These are phyloP conservation scores for Linnemannia exigua DNA, from an alignment of 192 early-diverging fungal genomes.

Conservation along the genomic window DNA sequence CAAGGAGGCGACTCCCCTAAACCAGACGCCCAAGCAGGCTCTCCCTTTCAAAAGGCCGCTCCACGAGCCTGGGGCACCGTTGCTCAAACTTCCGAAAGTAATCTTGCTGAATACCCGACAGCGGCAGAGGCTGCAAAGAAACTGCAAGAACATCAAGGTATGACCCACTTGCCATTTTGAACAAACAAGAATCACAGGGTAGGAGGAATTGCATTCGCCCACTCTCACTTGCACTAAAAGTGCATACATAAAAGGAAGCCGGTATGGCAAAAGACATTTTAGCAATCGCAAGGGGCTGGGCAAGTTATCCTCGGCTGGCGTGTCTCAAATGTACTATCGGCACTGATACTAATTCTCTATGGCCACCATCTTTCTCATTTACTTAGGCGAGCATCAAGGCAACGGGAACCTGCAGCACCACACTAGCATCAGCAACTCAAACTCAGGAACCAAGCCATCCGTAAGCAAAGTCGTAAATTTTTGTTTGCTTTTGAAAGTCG, in stretches of 20 bases:
- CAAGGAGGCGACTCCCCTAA: conserved; percentile 37
- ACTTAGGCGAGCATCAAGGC: not conserved
- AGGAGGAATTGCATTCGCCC: not conserved
- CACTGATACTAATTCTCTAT: not conserved
- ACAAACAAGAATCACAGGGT: not conserved
- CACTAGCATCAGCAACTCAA: not conserved
- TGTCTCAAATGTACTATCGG: not conserved
- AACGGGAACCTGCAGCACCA: not conserved
- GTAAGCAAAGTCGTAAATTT: not conserved
- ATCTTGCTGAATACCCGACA: conserved; percentile 47
- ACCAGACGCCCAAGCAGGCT: conserved; percentile 13
- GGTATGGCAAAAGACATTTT: not conserved
- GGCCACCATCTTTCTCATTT: not conserved
- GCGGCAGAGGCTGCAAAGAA: conserved; percentile 57
- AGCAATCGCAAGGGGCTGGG: not conserved
- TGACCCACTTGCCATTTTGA: not conserved
- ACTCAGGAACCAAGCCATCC: not conserved
- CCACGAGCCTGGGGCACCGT: conserved; percentile 44
- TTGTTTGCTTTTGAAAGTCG: not conserved
- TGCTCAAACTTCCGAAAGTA: conserved; percentile 19
- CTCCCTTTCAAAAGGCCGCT: conserved; percentile 33
- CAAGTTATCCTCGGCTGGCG: not conserved
- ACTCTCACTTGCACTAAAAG: not conserved
- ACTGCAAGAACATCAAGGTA: conserved; percentile 38
- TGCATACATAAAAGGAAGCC: not conserved